Base-by-base conservation (phyloP, 2,329 filamentous ascomycete genomes). In the Escovopsis weberi region DNA sequence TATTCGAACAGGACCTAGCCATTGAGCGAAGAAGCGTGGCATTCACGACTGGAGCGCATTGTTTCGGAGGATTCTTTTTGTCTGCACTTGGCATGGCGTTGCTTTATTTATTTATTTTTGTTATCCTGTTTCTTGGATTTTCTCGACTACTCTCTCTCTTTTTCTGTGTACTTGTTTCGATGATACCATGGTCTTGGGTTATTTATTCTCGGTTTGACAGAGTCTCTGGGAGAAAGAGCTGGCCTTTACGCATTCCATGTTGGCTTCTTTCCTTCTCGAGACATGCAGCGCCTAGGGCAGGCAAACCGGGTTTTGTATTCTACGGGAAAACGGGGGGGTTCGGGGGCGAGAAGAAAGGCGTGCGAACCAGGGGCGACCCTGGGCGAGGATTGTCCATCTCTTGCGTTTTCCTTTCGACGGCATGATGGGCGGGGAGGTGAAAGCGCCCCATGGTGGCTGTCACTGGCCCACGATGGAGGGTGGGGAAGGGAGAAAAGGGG, bases 111-210 rank as follows among this genome's bases (percentile, higher is more conserved):
- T 15, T 15, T 15, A 15, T 15, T 15, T 15, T 15, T 15, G 15
- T 15, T 15, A 15, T 15, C 15, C 15, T 15, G 15, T 15, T 15
- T 15, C 15, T 15, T 15, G 2, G 15, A 15, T 15, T 15, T 15
- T 15, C 15, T 15, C 15, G 15, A 15, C 15, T 15, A 15, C 15
- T 15, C 15, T 15, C 2, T 15, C 15, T 15, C 15, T 15, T 15
- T 15, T 15, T 15, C 15, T 15, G 15, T 15, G 15, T 15, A 15
- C 15, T 15, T 15, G 15, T 38, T 43, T 39, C 40, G 37, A 46
- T 46, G 44, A 46, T 46, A 46, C 44, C 44, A 46, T 46, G 44
- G 44, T 41, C 39, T 43, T 40, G 42, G 38, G 41, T 42, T 43
- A 43, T 43, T 32, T 39, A 28, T 26, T 32, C 33, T 35, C 34